A percentile compares a stretch with the other conserved stretches of the same genome.
Conservation (phyloP, 2,329 filamentous ascomycete genomes). For the Pseudocercospora vitis region DNA sequence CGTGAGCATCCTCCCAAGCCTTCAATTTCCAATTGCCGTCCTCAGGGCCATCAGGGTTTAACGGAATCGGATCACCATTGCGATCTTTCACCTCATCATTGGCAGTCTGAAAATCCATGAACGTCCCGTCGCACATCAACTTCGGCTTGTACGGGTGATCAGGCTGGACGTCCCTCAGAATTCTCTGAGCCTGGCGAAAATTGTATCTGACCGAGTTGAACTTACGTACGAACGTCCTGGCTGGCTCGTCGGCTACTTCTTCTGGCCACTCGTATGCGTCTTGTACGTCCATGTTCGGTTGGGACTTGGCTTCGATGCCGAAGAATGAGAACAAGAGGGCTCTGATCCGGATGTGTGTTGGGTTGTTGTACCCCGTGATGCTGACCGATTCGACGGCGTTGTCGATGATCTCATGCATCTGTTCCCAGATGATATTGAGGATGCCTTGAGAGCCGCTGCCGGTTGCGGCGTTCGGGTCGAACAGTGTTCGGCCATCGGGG, state of each 20-base stretch:
- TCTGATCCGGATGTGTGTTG: neutral
- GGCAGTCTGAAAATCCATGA: slow-evolving; percentile 2
- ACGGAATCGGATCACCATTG: slow-evolving; percentile 2
- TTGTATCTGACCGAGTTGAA: neutral
- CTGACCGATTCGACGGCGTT: neutral
- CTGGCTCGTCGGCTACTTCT: neutral
- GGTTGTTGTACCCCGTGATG: neutral
- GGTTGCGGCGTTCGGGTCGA: neutral
- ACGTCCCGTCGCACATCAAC: neutral
- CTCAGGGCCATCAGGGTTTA: neutral
- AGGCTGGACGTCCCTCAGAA: neutral
- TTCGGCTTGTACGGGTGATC: neutral
- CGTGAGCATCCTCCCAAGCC: neutral
- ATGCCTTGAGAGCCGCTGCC: neutral
- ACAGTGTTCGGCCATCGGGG: neutral
- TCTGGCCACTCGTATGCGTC: neutral
- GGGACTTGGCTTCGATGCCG: neutral
- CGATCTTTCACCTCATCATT: neutral
- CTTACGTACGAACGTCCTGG: neutral
- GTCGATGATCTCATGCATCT: neutral
- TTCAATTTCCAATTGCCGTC: slow-evolving; percentile 2
- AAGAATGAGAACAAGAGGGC: neutral
- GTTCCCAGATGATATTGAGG: slow-evolving; percentile 1
- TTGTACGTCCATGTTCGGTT: neutral
- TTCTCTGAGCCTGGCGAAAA: neutral